Evolutionary conservation across 164 flowering plant genomes (phyloP), one percentile per base, ranked within the genome.

Genomic region (Vitis cinerea): DNA sequence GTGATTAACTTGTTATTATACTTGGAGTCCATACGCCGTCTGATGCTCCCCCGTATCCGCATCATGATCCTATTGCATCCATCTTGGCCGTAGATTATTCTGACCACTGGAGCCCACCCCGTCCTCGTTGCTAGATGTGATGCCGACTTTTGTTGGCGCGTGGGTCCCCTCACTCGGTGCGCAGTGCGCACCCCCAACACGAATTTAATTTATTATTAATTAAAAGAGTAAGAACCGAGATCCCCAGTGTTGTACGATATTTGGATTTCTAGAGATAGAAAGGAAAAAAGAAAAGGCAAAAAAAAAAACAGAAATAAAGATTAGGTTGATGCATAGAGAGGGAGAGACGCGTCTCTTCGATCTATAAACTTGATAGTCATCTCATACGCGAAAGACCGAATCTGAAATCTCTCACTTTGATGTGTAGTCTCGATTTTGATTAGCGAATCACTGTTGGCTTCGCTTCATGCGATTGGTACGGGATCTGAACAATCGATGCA

Each of bases 391-490:
- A 23, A 23, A 23, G 44, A 6, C 44, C 44, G 44, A 37, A 37
- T 37, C 44, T 23, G 27, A 37, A 37, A 6, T 3, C 7, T 37
- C 7, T 37, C 44, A 37, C 7, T 37, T 37, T 3, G 44, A 37
- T 37, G 7, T 3, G 7, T 31, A 31, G 44, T 37, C 44, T 37
- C 44, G 44, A 37, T 37, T 37, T 37, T 37, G 44, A 37, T 37
- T 37, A 6, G 44, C 27, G 14, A 49, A 17, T 23, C 66, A 50
- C 8, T 49, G 49, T 29, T 60, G 7, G 6, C 48, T 29, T 50
- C 17, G 50, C 59, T 65, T 72, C 69, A 12, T 65, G 57, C 68
- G 60, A 71, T 71, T 75, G 70, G 77, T 74, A 55, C 61, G 73
- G 23, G 67, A 59, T 74, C 73, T 69, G 66, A 10, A 23, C 30